These are phyloP conservation scores for Ophiostoma sp. DNA, from an alignment of 2,329 filamentous ascomycete genomes.

Conservation along the genomic window DNA sequence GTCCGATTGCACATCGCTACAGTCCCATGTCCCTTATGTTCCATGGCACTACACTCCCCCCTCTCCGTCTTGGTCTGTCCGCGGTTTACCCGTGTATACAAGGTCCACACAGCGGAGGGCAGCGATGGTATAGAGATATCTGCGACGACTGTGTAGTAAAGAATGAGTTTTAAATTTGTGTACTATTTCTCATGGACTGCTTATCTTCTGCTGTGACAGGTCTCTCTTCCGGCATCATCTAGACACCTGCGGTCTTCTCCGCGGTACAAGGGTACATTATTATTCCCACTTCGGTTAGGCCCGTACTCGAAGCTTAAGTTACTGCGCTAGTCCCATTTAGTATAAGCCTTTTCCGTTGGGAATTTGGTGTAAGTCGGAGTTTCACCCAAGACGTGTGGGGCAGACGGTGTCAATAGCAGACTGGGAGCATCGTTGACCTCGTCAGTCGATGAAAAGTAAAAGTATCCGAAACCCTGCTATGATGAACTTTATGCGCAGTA, in stretches of 20 bases:
- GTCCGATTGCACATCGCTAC: neutral
- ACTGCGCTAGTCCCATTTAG: neutral
- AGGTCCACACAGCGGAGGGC: neutral
- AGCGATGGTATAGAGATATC: neutral
- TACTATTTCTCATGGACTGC: neutral
- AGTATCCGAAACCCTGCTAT: neutral
- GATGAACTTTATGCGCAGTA: neutral
- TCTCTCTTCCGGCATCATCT: neutral
- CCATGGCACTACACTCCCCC: neutral
- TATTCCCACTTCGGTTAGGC: neutral
- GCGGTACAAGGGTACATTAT: neutral
- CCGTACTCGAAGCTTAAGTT: neutral
- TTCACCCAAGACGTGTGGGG: neutral
- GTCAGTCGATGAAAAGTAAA: neutral
- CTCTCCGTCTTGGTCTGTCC: neutral
- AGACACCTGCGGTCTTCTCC: neutral
- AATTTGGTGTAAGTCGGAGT: slow-evolving; percentile 9
- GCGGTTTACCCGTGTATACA: neutral
- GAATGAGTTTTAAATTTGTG: neutral
- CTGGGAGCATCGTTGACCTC: neutral
- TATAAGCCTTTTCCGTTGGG: slow-evolving; percentile 22
- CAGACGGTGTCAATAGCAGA: neutral
- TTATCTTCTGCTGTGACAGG: neutral
- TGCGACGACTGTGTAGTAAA: neutral
- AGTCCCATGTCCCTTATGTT: neutral